Evolutionary conservation across 352 stramenopile genomes (phyloP).

Genomic region (Globisporangium perplexum): DNA sequence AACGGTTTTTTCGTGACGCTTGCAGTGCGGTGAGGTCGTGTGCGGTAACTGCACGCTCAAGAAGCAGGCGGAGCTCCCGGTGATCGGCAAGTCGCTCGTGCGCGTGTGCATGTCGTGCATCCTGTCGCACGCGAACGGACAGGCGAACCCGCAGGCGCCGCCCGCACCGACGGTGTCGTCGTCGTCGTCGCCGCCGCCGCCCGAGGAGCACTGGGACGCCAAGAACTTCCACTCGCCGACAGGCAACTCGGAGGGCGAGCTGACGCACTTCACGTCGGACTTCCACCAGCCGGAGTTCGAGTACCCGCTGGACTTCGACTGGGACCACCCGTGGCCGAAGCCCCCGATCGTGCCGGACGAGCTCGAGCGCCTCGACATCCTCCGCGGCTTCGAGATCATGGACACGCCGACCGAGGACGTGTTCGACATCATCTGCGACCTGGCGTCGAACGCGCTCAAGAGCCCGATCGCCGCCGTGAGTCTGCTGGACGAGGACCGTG

Average conservation of each 20-base stretch:
- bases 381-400: conserved; percentile 84
- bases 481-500: conserved; percentile 79
- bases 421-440: conserved; percentile 88
- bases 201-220: conserved; percentile 59
- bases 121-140: conserved; percentile 72
- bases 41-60: conserved; percentile 86
- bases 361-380: conserved; percentile 63
- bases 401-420: conserved; percentile 82
- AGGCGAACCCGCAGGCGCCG: conserved; percentile 65
- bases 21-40: conserved; percentile 81
- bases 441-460: conserved; percentile 82
- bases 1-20: not conserved
- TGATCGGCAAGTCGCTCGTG: conserved; percentile 80
- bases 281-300: conserved; percentile 81
- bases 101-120: conserved; percentile 89
- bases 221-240: conserved; percentile 83
- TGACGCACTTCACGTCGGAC: conserved; percentile 71
- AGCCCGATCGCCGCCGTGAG: conserved; percentile 82
- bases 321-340: conserved; percentile 86
- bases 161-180: conserved; percentile 32
- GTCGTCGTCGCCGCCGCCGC: conserved; percentile 37
- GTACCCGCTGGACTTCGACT: conserved; percentile 86
- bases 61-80: conserved; percentile 80
- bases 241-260: conserved; percentile 69
- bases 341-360: conserved; percentile 66